Base-by-base conservation (phyloP, 495 filamentous ascomycete species). In the Penicillium nucicola region DNA sequence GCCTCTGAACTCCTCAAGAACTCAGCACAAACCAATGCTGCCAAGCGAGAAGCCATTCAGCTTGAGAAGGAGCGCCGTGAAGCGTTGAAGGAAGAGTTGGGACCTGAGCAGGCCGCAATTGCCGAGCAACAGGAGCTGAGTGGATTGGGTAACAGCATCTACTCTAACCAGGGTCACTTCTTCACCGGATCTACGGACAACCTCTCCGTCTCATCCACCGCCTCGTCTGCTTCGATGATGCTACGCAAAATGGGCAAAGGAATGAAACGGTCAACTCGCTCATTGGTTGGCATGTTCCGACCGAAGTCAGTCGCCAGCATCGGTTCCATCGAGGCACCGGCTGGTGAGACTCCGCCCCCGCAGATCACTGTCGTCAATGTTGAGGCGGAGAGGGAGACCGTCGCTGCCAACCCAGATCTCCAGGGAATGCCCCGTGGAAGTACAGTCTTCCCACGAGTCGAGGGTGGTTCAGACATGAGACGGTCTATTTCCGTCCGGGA, bases 191-290 rank as follows among this genome's bases (percentile, higher is more conserved):
- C 93, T 23, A 97, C 91, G 7, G 93, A 99, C 71, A 96, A 97
- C 52, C 67, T 99, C 13, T 97, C 95, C 3, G 90, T 99, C 46
- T 97, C 92, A 4, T 97, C 95, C 11, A 97, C 93, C 14, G 93
- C 93, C 23, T 97, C 95, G 6, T 99, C 93, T 17, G 93, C 93
- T 19, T 97, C 95, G 31, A 86, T 99, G 55, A 99, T 99, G 93
- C 92, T 99, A 61, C 84, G 93, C 23, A 99, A 99, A 77, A 97
- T 99, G 95, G 95, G 93, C 58, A 88, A 89, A 52, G 92, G 95
- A 17, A 87, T 97, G 85, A 99, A 96, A 80, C 92, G 89, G 68
- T 85, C 87, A 14, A 87, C 84, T 18, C 77, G 91, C 28, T 97
- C 92, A 8, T 79, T 99, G 38, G 95, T 96, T 58, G 93, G 93